Base-by-base conservation (phyloP, 1,284 basidiomycete genomes). In the Sanghuangporus weigelae region DNA sequence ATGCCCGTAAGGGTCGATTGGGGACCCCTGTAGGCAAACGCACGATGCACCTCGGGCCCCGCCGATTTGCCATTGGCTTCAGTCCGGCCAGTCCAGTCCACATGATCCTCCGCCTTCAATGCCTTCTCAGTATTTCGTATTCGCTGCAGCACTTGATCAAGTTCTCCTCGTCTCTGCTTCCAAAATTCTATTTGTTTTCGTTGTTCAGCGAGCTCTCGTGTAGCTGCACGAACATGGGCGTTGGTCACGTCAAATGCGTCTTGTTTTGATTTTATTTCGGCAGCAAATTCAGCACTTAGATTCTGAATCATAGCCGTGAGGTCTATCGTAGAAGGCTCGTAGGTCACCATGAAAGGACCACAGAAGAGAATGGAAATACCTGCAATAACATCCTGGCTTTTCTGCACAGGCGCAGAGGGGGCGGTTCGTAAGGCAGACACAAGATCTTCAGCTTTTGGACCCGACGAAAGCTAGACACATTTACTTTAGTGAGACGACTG, bases 81-180 rank as follows among this genome's bases (percentile, higher is more conserved):
- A 1, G 84, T 86, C n/a, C 93, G 82, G 1, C 93, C 93, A 0
- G 93, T 93, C 93, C 93, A 96, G 72, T 96, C 93, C 68, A 92
- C 89, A 63, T 75, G 75, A 66, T 90, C 89, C 73, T 94, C 93
- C 8, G 90, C 86, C 11, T 75, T 73, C n/a, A 94, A 75, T 0
- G 92, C 92, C 38, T 86, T 85, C 69, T 92, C 85, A 23, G 97
- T 81, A 71, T 95, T 96, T 49, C 88, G 84, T 51, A 92, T 83
- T 3, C 90, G 85, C 70, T 92, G 88, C 35, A 82, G 81, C 12
- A 92, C 79, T 70, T 92, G 86, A 68, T 96, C 94, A 10, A 94
- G 80, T 71, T 93, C 89, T 10, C 79, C 82, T 60, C 89, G 87
- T 53, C 84, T 83, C 0, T 76, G 71, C 70, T 94, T 90, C 83